phyloP scores from a whole-genome alignment of 305 asterid genomes.

The Nicotiana rustica region DNA sequence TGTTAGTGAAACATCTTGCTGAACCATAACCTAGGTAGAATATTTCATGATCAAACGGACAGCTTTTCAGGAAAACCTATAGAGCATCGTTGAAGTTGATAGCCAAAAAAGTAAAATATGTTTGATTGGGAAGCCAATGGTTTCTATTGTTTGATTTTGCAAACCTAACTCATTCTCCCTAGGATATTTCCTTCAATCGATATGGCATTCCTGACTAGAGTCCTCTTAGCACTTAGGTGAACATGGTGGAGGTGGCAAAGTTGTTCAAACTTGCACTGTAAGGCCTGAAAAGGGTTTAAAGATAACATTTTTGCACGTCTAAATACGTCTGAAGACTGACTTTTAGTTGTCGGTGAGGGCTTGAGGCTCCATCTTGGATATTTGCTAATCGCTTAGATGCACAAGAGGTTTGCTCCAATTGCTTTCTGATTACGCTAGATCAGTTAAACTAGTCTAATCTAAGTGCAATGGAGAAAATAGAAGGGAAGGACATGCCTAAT shows the following conservation, averaged over 20 bases:
- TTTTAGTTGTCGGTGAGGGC: no score
- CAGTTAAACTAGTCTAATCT: constrained; percentile 8
- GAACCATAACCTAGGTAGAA: neutral
- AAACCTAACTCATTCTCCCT: neutral
- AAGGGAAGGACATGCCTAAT: constrained; percentile 3
- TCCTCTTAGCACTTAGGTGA: constrained; percentile 10
- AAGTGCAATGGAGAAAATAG: neutral
- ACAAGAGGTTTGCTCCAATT: neutral
- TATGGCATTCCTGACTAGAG: neutral
- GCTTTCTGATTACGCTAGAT: constrained; percentile 11
- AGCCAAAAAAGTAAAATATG: neutral
- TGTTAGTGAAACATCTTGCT: neutral
- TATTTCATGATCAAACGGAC: neutral
- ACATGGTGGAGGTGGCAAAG: constrained; percentile 4
- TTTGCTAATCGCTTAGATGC: neutral
- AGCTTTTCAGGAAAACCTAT: neutral
- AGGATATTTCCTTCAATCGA: neutral
- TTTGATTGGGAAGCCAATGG: neutral
- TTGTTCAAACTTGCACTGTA: neutral
- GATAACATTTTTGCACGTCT: neutral
- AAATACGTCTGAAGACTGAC: neutral
- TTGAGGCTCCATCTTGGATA: neutral
- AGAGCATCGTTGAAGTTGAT: neutral
- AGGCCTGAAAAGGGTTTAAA: neutral
- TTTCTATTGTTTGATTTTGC: neutral